These are phyloP conservation scores for Jatropha podagrica DNA, from an alignment of 441 rosid species.

Conservation along the genomic window DNA sequence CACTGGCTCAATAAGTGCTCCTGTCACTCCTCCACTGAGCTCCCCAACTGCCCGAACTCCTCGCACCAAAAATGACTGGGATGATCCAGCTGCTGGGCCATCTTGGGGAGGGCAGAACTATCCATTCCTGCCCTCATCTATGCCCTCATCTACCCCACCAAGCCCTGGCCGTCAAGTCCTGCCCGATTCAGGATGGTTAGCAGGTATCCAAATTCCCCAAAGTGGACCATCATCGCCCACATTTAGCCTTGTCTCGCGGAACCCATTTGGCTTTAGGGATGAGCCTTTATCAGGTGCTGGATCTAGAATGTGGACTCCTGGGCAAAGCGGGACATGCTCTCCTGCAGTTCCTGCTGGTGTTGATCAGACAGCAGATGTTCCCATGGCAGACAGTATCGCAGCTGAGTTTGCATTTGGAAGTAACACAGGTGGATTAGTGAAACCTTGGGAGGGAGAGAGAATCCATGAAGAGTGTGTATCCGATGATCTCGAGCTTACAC, in stretches of 20 bases:
- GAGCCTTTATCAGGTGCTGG: slow-evolving; percentile 55
- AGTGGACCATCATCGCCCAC: slow-evolving; percentile 95
- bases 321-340: slow-evolving; percentile 91
- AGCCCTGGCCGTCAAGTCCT: slow-evolving; percentile 72
- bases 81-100: slow-evolving; percentile 45
- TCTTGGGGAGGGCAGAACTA: slow-evolving; percentile 50
- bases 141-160: slow-evolving; percentile 75
- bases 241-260: slow-evolving; percentile 79
- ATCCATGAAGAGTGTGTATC: slow-evolving; percentile 86
- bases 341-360: slow-evolving; percentile 74
- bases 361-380: slow-evolving; percentile 73
- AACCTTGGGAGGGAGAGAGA: slow-evolving; percentile 98
- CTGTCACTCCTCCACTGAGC: slow-evolving; percentile 91
- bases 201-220: slow-evolving; percentile 71
- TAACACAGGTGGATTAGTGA: slow-evolving; percentile 59
- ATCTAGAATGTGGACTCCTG: slow-evolving; percentile 93
- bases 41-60: slow-evolving; percentile 72
- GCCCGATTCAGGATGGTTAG: slow-evolving; percentile 80
- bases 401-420: slow-evolving; percentile 89
- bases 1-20: slow-evolving; percentile 93
- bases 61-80: slow-evolving; percentile 59
- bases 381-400: slow-evolving; percentile 74
- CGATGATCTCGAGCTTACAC: slow-evolving; percentile 93
- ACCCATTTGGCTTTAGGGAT: slow-evolving; percentile 61
- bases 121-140: slow-evolving; percentile 56